These are phyloP conservation scores for Ganoderma meredithae DNA, from an alignment of 1,284 basidiomycete genomes.

Conservation along the genomic window DNA sequence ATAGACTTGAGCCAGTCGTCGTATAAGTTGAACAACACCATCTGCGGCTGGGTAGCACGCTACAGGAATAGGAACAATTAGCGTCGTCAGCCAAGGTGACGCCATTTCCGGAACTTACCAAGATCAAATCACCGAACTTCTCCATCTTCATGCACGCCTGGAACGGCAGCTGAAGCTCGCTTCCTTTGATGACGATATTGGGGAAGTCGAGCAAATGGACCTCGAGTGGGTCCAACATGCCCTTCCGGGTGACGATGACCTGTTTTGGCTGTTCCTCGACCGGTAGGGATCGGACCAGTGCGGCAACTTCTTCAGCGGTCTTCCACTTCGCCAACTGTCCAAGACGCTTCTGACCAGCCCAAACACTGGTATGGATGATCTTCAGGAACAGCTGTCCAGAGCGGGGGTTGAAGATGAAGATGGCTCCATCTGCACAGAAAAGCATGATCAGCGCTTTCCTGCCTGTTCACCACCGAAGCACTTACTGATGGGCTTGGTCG, in stretches of 20 bases:
- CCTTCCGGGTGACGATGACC: constrained; percentile 99
- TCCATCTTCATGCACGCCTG: constrained; percentile 99
- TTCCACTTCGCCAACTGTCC: constrained; percentile 99
- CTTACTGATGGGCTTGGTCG: constrained; percentile 97
- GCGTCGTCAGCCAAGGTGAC: not conserved
- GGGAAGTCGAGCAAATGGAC: constrained; percentile 99
- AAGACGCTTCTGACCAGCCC: constrained; percentile 99
- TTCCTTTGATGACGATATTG: constrained; percentile 99
- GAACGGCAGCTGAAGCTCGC: constrained; percentile 98
- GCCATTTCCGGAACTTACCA: constrained; percentile 56
- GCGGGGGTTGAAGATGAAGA: constrained; percentile 99
- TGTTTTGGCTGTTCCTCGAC: constrained; percentile 99
- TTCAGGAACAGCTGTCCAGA: constrained; percentile 99
- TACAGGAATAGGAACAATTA: constrained; percentile 25
- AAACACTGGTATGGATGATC: constrained; percentile 99
- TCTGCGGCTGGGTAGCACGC: constrained; percentile 98
- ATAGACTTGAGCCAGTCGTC: constrained; percentile 99
- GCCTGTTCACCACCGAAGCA: constrained; percentile 12
- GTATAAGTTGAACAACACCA: constrained; percentile 98
- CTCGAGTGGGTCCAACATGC: constrained; percentile 98
- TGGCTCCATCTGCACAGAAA: constrained; percentile 80
- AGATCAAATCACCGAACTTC: constrained; percentile 98
- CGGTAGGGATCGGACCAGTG: constrained; percentile 94
- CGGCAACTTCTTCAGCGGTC: constrained; percentile 99
- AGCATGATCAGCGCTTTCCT: constrained; percentile 11